Evolutionary conservation across 78 protist genomes (phyloP), one percentile per base, ranked within the genome.

Genomic region (Diacronema lutheri): DNA sequence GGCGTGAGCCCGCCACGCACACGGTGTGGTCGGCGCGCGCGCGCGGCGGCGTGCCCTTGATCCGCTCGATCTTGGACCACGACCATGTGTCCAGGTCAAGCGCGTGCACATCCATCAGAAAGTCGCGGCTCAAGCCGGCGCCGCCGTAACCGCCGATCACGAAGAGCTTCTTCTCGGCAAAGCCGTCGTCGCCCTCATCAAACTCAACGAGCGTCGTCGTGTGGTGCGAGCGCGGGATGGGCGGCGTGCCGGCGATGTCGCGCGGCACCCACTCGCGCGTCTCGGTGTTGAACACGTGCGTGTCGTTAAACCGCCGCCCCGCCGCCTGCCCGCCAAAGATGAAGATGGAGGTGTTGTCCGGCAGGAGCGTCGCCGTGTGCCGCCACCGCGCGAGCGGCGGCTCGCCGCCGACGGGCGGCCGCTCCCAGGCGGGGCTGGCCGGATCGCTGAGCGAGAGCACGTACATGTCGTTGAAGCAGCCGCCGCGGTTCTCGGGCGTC

Each of bases 21-120:
- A 33, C 72, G 23, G 72, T 33, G 72, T 65, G 72, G 72, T 65
- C 72, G 44, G 44, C 37, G 11, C 72, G 72, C 44, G 72, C n/a
- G n/a, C 26, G 14, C 5, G 72, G 72, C 29, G 72, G 44, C 25
- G 41, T n/a, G 21, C 72, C 72, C 41, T 65, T 65, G 26, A 65
- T 33, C 26, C 41, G 11, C 66, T 20, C 33, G 41, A 33, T n/a
- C 41, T 3, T 2, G 23, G 37, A 33, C 72, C 72, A 65, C 25
- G 72, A 14, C 72, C 72, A 65, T 4, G 38, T n/a, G 72, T 65
- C 72, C 5, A 65, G 72, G 44, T 65, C 72, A 5, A 65, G 41
- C 29, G 41, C 41, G 41, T 65, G 72, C 44, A 65, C 72, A 10
- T 65, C 72, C 29, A 33, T n/a, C 44, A 21, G 26, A 31, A 65